These are phyloP conservation scores for Stereocaulon alpinum DNA, from an alignment of 495 filamentous ascomycete genomes.

Conservation along the genomic window DNA sequence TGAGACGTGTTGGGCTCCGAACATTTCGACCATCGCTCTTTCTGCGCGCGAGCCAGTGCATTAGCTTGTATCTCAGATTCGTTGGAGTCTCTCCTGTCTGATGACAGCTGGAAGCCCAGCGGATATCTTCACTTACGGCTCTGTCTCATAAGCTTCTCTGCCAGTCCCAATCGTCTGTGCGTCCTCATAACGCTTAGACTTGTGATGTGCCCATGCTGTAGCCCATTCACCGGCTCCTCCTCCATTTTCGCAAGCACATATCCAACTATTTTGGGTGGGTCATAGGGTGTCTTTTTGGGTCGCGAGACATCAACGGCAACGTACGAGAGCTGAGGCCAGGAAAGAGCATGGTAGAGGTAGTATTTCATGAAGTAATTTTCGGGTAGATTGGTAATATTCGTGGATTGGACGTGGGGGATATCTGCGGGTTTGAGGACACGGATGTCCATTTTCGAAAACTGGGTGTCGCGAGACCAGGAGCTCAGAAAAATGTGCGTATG, in stretches of 20 bases:
- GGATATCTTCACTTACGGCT: conserved; percentile 54
- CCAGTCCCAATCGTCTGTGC: conserved; percentile 79
- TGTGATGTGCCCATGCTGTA: conserved; percentile 95
- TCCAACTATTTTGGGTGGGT: conserved; percentile 95
- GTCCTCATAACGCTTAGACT: conserved; percentile 93
- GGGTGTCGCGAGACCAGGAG: neutral
- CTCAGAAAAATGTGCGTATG: neutral
- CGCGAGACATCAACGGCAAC: conserved; percentile 86
- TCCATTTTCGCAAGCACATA: conserved; percentile 99
- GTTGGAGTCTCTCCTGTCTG: neutral
- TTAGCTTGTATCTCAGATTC: neutral
- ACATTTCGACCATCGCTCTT: conserved; percentile 91
- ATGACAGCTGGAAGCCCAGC: too few species aligned
- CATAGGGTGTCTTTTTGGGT: conserved; percentile 59
- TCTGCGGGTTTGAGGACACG: conserved; percentile 61
- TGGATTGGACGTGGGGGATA: conserved; percentile 91
- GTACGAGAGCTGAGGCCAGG: conserved; percentile 93
- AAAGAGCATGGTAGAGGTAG: conserved; percentile 98
- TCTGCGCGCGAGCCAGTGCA: conserved; percentile 39
- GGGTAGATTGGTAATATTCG: conserved; percentile 96
- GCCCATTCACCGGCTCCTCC: conserved; percentile 84
- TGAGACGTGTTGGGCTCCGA: conserved; percentile 81
- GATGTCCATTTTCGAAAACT: conserved; percentile 55
- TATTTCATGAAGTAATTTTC: conserved; percentile 99
- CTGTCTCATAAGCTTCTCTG: conserved; percentile 95